phyloP scores from a whole-genome alignment of 805 yeast species.

The Kodamaea jinghongensis region DNA sequence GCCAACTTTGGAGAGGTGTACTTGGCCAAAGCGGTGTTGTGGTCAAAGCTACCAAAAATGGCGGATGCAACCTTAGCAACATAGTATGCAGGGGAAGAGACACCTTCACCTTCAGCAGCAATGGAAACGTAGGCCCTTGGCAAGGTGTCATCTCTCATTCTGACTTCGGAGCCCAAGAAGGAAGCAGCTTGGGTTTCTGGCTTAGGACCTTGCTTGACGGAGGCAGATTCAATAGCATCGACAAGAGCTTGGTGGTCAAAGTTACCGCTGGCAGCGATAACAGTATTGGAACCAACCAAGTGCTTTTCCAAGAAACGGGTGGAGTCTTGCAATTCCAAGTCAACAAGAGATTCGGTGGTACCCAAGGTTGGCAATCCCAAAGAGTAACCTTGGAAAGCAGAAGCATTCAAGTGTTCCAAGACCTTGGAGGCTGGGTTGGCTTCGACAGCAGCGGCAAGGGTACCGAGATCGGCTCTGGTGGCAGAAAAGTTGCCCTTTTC shows the following conservation, averaged over 20 bases:
- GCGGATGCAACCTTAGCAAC: slow-evolving; percentile 73
- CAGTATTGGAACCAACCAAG: slow-evolving; percentile 61
- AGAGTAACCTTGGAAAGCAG: slow-evolving; percentile 86
- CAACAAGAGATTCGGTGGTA: slow-evolving; percentile 61
- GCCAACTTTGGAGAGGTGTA: slow-evolving; percentile 66
- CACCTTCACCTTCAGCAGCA: slow-evolving; percentile 71
- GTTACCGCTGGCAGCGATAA: slow-evolving; percentile 71
- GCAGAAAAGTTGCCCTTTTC: slow-evolving; percentile 46
- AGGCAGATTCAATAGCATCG: slow-evolving; percentile 53
- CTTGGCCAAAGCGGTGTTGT: slow-evolving; percentile 50
- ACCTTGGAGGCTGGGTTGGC: slow-evolving; percentile 53
- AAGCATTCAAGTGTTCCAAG: slow-evolving; percentile 71
- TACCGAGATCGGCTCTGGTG: slow-evolving; percentile 45
- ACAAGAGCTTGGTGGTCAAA: slow-evolving; percentile 67
- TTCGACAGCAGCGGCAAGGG: slow-evolving; percentile 55
- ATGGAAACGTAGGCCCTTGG: slow-evolving; percentile 77
- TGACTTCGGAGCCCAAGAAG: slow-evolving; percentile 83
- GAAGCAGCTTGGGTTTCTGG: slow-evolving; percentile 50
- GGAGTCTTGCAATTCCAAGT: slow-evolving; percentile 59
- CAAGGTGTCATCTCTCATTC: slow-evolving; percentile 84
- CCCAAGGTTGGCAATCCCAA: slow-evolving; percentile 75
- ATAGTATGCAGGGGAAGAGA: slow-evolving; percentile 60
- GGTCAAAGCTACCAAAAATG: slow-evolving; percentile 52
- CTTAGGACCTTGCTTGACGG: slow-evolving; percentile 51
- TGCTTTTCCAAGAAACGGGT: slow-evolving; percentile 52